These are phyloP conservation scores for Luffa acutangula DNA, from an alignment of 306 rosid species.

Conservation along the genomic window DNA sequence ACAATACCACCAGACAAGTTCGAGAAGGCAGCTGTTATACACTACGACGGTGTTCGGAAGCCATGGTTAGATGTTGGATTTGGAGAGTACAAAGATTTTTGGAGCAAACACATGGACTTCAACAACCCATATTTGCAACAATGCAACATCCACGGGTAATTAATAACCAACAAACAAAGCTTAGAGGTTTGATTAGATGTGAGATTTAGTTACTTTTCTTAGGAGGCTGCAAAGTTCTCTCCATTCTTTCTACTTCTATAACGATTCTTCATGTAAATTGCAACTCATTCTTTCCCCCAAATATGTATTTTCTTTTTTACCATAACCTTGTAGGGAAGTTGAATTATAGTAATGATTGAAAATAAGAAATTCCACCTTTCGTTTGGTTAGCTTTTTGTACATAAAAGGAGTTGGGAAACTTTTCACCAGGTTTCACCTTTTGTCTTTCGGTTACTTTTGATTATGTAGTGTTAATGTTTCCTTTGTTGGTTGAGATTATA, in stretches of 20 bases:
- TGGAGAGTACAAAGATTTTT: conserved; percentile 56
- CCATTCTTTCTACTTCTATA: conserved; percentile 34
- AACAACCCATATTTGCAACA: conserved; percentile 59
- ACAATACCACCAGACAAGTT: conserved; percentile 26
- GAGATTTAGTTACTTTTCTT: conserved; percentile 7
- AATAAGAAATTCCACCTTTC: conserved; percentile 18
- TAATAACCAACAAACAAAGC: neutral
- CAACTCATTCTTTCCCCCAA: conserved; percentile 19
- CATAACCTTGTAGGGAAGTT: conserved; percentile 24
- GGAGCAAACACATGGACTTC: conserved; percentile 55
- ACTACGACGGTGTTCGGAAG: conserved; percentile 79
- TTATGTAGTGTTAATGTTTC: neutral
- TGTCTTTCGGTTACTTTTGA: neutral
- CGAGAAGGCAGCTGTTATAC: conserved; percentile 77
- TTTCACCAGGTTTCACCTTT: neutral
- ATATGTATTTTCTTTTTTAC: conserved; percentile 15
- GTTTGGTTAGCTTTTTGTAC: neutral
- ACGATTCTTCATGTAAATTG: conserved; percentile 55
- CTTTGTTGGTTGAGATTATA: neutral
- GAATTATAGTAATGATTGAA: conserved; percentile 32
- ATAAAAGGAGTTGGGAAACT: neutral
- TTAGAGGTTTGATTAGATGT: neutral
- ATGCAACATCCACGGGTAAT: conserved; percentile 78
- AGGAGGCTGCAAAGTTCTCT: conserved; percentile 16
- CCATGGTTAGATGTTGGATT: conserved; percentile 86